These are phyloP conservation scores for Gossypium sturtianum DNA, from an alignment of 345 rosid genomes.

Conservation along the genomic window DNA sequence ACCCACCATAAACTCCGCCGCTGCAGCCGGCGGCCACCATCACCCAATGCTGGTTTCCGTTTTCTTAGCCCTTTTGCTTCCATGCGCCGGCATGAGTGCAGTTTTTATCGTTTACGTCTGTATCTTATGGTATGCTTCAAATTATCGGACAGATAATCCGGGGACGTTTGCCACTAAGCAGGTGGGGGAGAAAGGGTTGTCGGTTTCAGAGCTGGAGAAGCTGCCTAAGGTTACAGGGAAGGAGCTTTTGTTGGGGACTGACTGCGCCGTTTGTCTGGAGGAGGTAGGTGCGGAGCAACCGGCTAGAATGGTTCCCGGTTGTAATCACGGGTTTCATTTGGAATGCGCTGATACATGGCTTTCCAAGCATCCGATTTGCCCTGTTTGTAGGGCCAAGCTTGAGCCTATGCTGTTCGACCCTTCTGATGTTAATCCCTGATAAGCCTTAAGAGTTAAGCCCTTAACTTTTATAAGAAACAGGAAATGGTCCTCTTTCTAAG, in stretches of 20 bases:
- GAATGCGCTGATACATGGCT: constrained; percentile 85
- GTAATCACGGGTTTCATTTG: constrained; percentile 80
- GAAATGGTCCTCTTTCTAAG: neutral
- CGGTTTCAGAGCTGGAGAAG: constrained; percentile 52
- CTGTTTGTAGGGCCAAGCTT: constrained; percentile 58
- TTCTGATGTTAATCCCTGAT: constrained; percentile 11
- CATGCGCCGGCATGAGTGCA: constrained; percentile 60
- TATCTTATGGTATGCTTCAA: constrained; percentile 46
- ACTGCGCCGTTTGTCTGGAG: constrained; percentile 82
- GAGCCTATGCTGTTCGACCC: constrained; percentile 22
- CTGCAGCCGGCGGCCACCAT: neutral
- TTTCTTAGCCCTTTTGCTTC: constrained; percentile 62
- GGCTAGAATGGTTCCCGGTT: constrained; percentile 68
- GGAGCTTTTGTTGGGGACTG: constrained; percentile 55
- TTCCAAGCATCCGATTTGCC: constrained; percentile 51
- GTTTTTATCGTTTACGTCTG: constrained; percentile 52
- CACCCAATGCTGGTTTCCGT: constrained; percentile 42
- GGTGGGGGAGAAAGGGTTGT: constrained; percentile 37
- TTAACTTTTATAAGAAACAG: no score
- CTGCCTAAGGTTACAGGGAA: constrained; percentile 60
- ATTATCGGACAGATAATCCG: constrained; percentile 6
- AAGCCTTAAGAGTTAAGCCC: neutral
- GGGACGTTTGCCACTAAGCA: constrained; percentile 24
- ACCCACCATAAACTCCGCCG: constrained; percentile 5
- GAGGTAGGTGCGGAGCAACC: constrained; percentile 52